Conservation (phyloP, 345 rosid species). For the Acer saccharum region DNA sequence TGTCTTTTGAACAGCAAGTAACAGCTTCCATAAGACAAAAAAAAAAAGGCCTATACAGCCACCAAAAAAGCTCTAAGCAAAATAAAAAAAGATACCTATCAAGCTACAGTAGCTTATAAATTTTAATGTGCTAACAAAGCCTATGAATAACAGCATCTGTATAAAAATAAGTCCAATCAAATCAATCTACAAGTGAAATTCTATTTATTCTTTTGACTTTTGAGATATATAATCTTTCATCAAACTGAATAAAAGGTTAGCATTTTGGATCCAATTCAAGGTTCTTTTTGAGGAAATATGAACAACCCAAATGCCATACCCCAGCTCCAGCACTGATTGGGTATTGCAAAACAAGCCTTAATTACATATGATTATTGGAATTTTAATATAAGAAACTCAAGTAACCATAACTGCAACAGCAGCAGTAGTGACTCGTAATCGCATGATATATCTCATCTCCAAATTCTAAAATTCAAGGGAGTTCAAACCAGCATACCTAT, state of each 20-base stretch:
- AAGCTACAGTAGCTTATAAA: too few relatives aligned
- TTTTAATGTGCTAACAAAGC: too few relatives aligned
- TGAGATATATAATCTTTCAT: background rate
- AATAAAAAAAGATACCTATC: too few relatives aligned
- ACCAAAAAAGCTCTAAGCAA: background rate
- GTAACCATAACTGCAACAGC: background rate
- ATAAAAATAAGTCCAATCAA: too few relatives aligned
- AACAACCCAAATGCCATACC: too few relatives aligned
- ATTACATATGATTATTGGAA: background rate
- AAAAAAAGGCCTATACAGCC: background rate
- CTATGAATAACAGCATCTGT: too few relatives aligned
- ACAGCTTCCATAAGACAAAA: background rate
- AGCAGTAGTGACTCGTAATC: background rate
- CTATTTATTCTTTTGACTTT: background rate
- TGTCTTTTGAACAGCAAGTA: background rate
- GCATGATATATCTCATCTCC: too few relatives aligned
- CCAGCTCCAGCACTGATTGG: too few relatives aligned
- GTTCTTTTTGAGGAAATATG: background rate
- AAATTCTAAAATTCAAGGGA: background rate
- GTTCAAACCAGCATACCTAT: conserved; percentile 55
- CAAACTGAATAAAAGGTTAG: background rate
- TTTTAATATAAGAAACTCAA: background rate
- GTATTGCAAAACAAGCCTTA: too few relatives aligned
- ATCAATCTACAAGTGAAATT: background rate
- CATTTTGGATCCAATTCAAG: background rate